Base-by-base conservation (phyloP, 2,329 filamentous ascomycete genomes). In the Allantophomopsis lycopodina region DNA sequence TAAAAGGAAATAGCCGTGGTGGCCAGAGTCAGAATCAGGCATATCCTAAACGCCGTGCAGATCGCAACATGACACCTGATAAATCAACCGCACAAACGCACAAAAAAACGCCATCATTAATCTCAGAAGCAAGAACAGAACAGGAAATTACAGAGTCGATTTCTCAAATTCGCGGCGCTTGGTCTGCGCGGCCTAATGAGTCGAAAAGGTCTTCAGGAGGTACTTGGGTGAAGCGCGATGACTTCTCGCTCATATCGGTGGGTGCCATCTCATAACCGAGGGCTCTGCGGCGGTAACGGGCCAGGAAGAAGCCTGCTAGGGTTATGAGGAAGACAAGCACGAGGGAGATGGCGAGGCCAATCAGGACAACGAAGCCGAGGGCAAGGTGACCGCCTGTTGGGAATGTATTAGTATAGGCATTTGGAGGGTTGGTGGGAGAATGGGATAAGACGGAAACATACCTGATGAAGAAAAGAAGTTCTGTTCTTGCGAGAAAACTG, bases 241-340 rank as follows among this genome's bases (percentile, higher is more conserved):
- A 68, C 32, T 71, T 65, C 52, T 79, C 75, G 46, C 69, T 73
- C 65, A 73, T 73, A 30, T 66, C 73, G 14, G 78, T 81, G 4
- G 80, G 79, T 30, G 84, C 83, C n/a, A 79, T 83, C 12, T 77
- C 65, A 49, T 93, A 93, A 37, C 86, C 85, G 55, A 89, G 82
- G 37, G 76, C 73, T 63, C 73, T 79, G 62, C 86, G 81, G 50
- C 84, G 75, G 44, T 81, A 67, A 44, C 83, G 76, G 61, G 91
- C 84, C 42, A 87, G 68, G 35, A 83, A 53, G 45, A 93, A 74
- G 46, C 85, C 85, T 15, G 73, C 72, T 37, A 83, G 69, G 39
- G 93, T 83, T 39, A 93, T 69, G 35, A 89, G 62, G 58, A 89
- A 80, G 51, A 85, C 84, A 44, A 89, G 63, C 20, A 68, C 83